Evolutionary conservation across 768 basidiomycete genomes (phyloP).

Genomic region (Leccinum longicurvipes): DNA sequence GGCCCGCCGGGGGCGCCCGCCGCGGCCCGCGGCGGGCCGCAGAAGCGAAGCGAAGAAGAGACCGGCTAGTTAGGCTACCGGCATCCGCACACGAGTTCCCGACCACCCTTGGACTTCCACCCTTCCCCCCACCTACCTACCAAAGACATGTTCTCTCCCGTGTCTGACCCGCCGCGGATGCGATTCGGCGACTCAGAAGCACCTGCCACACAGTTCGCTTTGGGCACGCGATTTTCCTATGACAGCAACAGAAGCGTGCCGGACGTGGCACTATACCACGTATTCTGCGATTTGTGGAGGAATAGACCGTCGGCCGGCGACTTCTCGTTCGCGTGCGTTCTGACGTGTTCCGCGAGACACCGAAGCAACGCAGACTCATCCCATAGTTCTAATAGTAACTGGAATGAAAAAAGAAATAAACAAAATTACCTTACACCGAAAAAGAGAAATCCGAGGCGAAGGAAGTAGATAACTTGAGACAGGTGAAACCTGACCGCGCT

Average conservation of each 20-base stretch:
- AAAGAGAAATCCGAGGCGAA: background rate
- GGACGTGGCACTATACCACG: background rate
- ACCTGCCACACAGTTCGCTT: background rate
- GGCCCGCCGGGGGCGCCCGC: too few relatives aligned
- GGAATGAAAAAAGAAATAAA: background rate
- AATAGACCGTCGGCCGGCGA: background rate
- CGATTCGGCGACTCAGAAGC: slow-evolving; percentile 1
- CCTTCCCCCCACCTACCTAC: background rate
- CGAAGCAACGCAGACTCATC: background rate
- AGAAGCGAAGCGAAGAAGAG: too few relatives aligned
- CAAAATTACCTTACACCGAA: background rate
- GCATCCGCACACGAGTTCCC: background rate
- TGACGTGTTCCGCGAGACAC: background rate
- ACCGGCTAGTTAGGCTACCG: background rate
- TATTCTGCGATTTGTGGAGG: background rate
- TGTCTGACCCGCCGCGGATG: background rate
- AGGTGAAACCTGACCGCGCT: slow-evolving; percentile 6
- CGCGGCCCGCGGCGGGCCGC: too few relatives aligned
- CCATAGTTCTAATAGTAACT: slow-evolving; percentile 1
- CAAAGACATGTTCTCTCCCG: background rate
- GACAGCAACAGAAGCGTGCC: background rate
- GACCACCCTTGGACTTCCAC: background rate
- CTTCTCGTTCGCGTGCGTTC: background rate
- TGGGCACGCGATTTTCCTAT: background rate
- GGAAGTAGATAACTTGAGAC: background rate